phyloP scores from a whole-genome alignment of 345 rosid genomes.

The Moricandia moricandioides region DNA sequence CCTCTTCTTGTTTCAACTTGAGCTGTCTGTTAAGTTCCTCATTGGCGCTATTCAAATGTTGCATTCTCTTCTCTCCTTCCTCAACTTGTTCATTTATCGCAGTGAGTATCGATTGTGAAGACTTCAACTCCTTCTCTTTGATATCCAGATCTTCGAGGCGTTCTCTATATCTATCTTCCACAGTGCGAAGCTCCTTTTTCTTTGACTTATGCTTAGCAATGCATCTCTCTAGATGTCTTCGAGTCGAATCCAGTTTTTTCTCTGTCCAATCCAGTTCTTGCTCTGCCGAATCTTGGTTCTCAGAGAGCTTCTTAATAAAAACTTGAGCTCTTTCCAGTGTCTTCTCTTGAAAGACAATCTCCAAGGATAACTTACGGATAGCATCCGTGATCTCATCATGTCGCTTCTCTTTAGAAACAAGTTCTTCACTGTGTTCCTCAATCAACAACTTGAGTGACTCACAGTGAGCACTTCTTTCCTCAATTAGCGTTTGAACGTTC shows the following conservation, averaged over 20 bases:
- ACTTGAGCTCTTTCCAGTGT: conserved; percentile 26
- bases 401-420: conserved; percentile 21
- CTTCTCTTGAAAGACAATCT: conserved; percentile 27
- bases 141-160: conserved; percentile 20
- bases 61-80: conserved; percentile 27
- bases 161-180: background rate
- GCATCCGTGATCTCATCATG: conserved; percentile 16
- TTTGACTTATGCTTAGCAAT: conserved; percentile 16
- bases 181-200: conserved; percentile 25
- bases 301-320: conserved; percentile 11
- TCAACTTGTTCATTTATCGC: conserved; percentile 27
- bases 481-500: conserved; percentile 6
- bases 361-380: conserved; percentile 18
- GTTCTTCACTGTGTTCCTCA: conserved; percentile 27
- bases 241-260: conserved; percentile 25
- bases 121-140: conserved; percentile 29
- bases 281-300: conserved; percentile 20
- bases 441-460: conserved; percentile 14
- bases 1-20: conserved; percentile 22
- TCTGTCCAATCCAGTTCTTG: conserved; percentile 25
- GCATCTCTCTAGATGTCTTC: background rate
- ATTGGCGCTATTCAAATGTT: conserved; percentile 21
- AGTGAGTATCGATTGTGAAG: conserved; percentile 7
- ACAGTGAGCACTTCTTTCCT: background rate
- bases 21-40: conserved; percentile 23